Conservation (phyloP, 306 rosid genomes). For the Acacia confusa region DNA sequence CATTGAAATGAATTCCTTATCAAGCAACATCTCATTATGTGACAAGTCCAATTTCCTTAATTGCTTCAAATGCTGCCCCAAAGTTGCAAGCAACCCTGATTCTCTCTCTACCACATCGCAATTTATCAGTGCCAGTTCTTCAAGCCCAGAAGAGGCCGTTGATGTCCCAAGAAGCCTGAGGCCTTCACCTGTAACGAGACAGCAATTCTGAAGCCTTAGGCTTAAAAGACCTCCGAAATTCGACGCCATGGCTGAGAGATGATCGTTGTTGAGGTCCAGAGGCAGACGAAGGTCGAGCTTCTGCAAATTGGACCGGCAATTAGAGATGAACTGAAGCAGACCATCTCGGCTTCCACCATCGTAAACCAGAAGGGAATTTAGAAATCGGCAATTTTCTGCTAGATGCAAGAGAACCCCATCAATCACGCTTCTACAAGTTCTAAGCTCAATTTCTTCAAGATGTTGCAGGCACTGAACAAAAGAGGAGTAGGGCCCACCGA, state of each 20-base stretch:
- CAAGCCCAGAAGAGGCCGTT: constrained; percentile 45
- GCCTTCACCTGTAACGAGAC: constrained; percentile 81
- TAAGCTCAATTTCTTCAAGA: constrained; percentile 63
- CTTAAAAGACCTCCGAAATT: constrained; percentile 47
- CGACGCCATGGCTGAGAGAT: constrained; percentile 52
- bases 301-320: constrained; percentile 38
- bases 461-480: constrained; percentile 57
- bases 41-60: constrained; percentile 78
- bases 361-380: constrained; percentile 65
- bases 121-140: constrained; percentile 76
- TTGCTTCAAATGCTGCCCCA: constrained; percentile 73
- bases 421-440: constrained; percentile 77
- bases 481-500: constrained; percentile 65
- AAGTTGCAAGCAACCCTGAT: constrained; percentile 68
- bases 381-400: constrained; percentile 49
- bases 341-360: constrained; percentile 89
- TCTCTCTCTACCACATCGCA: constrained; percentile 89
- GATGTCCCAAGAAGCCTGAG: constrained; percentile 56
- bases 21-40: constrained; percentile 68
- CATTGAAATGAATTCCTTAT: constrained; percentile 76
- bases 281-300: constrained; percentile 80
- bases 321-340: constrained; percentile 53
- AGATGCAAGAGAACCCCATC: constrained; percentile 64
- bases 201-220: constrained; percentile 79
- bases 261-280: constrained; percentile 74